Base-by-base conservation (phyloP, 176 grass and related monocot species). In the Phragmites australis region DNA sequence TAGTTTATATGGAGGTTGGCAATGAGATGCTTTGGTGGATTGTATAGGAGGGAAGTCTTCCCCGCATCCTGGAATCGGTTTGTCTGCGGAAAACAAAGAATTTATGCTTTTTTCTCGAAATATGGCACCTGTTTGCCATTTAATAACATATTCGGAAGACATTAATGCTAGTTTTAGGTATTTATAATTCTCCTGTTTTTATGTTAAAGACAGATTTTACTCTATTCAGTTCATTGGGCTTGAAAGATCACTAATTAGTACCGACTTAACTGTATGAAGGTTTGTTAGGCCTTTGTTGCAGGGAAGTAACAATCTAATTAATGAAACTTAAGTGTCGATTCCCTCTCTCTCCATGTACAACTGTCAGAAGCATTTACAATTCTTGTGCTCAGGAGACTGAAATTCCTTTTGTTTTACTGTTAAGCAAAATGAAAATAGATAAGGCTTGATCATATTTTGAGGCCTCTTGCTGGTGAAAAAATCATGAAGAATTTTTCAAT, bases 21-120 rank as follows among this genome's bases (percentile, higher is more conserved):
- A 46, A 29, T 41, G 26, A 32, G 17, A 56, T 80, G 68, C 23
- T 65, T 31, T 29, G 9, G 44, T 53, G 19, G 6, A 50, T 30
- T 43, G 6, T 44, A 14, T 70, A 53, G 9, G 42, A 53, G 3
- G 1, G 8, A 26, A 79, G 8, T 12, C 0, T 13, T 31, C 32
- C 31, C 15, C 41, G 30, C 5, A 50, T 63, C 65, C 52, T 49
- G 18, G 34, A 22, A 55, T 30, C 34, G 21, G 9, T 63, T 78
- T 70, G 34, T 12, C 56, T 23, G 26, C 29, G 8, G 18, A n/a
- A n/a, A 51, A 3, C 39, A 25, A 1, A 26, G 1, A 70, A 50
- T 68, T 64, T 62, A 49, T 43, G 43, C 8, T 21, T 6, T 67
- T 40, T 86, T 22, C 29, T 27, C 77, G 50, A 30, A 58, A 68